Percentiles rank a stretch among this genome's conserved stretches.
These are phyloP conservation scores for Thielaviopsis punctulata DNA, from an alignment of 2,329 filamentous ascomycete species.

Conservation along the genomic window DNA sequence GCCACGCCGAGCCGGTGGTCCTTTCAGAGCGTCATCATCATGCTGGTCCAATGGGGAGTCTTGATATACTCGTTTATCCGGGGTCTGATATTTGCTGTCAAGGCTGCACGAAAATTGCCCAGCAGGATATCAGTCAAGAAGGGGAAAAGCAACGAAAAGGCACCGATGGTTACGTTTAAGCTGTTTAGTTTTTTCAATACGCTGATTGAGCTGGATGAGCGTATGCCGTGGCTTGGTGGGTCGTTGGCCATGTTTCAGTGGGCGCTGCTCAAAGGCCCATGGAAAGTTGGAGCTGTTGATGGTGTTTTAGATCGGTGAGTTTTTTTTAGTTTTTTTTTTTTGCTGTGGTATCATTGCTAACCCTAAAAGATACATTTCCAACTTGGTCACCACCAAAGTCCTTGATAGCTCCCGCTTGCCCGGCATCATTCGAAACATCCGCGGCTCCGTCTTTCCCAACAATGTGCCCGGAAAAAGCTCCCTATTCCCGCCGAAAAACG, in stretches of 20 bases:
- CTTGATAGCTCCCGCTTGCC: conserved; percentile 49
- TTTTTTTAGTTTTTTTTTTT: not conserved
- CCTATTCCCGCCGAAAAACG: conserved; percentile 40
- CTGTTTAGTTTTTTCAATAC: conserved; percentile 58
- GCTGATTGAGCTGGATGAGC: conserved; percentile 53
- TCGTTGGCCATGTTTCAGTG: conserved; percentile 60
- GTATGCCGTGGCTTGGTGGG: conserved; percentile 85
- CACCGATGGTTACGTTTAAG: conserved; percentile 59
- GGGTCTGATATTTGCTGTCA: conserved; percentile 30
- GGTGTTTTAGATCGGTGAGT: conserved; percentile 82
- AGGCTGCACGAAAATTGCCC: conserved; percentile 14
- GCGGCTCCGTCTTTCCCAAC: conserved; percentile 71
- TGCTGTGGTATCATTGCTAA: not conserved
- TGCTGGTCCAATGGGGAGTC: conserved; percentile 36
- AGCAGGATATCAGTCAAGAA: conserved; percentile 13
- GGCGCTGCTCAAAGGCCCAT: conserved; percentile 54
- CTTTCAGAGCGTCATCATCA: conserved; percentile 34
- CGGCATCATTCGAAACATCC: conserved; percentile 49
- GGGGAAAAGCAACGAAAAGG: conserved; percentile 20
- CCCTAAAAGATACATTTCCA: conserved; percentile 36
- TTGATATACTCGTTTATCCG: conserved; percentile 45
- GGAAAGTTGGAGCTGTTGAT: conserved; percentile 55
- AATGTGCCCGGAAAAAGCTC: conserved; percentile 54
- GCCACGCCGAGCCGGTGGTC: conserved; percentile 20
- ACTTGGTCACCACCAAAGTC: conserved; percentile 37